phyloP scores from a whole-genome alignment of 306 rosid genomes.

The Leucaena leucocephala region DNA sequence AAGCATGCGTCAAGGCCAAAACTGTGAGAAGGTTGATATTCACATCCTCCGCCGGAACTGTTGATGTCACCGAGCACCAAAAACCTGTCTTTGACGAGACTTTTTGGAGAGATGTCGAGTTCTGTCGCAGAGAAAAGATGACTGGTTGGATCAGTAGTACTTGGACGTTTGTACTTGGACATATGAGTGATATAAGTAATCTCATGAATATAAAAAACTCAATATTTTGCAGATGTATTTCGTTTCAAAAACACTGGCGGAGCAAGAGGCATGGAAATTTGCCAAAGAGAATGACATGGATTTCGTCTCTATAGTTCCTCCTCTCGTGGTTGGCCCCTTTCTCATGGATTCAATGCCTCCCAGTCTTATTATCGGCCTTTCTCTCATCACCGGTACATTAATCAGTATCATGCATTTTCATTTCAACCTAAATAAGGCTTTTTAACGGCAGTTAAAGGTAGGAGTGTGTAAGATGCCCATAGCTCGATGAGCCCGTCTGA shows the following conservation, averaged over 20 bases:
- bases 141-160: constrained; percentile 78
- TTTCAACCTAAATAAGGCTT: too few species aligned
- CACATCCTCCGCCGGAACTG: constrained; percentile 78
- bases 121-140: constrained; percentile 57
- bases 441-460: too few species aligned
- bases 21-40: constrained; percentile 60
- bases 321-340: constrained; percentile 75
- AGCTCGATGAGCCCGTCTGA: too few species aligned
- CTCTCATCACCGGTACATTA: constrained; percentile 53
- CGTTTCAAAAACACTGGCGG: constrained; percentile 75
- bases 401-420: background rate
- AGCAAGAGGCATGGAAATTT: constrained; percentile 78
- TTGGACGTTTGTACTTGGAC: too few species aligned
- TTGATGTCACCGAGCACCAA: constrained; percentile 43
- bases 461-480: too few species aligned
- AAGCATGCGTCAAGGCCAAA: constrained; percentile 61
- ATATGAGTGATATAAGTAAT: background rate
- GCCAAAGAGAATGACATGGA: constrained; percentile 61
- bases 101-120: constrained; percentile 69
- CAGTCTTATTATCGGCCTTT: constrained; percentile 67
- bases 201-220: too few species aligned
- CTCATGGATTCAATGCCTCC: constrained; percentile 67
- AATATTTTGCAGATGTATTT: constrained; percentile 71
- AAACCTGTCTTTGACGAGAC: constrained; percentile 50
- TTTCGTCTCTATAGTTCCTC: constrained; percentile 61